phyloP scores from a whole-genome alignment of 2,329 filamentous ascomycete genomes.

The Arthrinium phaeospermum region DNA sequence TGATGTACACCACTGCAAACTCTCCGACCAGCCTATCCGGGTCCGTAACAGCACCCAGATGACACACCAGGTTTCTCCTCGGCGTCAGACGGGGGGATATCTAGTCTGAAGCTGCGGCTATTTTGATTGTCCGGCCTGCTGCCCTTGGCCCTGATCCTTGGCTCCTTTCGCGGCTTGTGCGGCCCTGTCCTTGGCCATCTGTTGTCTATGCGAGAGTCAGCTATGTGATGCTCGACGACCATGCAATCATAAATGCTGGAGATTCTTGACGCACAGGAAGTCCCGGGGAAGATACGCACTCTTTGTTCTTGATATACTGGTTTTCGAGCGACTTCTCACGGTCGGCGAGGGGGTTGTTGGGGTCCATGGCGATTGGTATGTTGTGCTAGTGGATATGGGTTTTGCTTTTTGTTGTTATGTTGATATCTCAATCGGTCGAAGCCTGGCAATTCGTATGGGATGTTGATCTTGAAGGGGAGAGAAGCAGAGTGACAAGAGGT shows the following conservation, averaged over 20 bases:
- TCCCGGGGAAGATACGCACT: constrained; percentile 8
- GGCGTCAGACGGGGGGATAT: background rate
- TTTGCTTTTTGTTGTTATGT: background rate
- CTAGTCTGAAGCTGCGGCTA: background rate
- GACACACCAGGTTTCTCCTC: background rate
- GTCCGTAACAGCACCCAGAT: background rate
- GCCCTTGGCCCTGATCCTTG: constrained; percentile 10
- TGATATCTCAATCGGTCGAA: background rate
- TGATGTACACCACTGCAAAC: background rate
- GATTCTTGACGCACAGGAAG: background rate
- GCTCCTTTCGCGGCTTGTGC: constrained; percentile 1
- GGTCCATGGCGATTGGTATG: constrained; percentile 15
- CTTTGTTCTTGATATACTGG: constrained; percentile 23
- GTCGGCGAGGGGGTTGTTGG: constrained; percentile 23
- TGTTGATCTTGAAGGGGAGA: background rate
- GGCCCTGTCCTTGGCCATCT: constrained; percentile 21
- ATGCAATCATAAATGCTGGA: background rate
- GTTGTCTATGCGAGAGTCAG: constrained; percentile 15
- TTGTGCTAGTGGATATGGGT: no score
- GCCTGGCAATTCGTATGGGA: no score
- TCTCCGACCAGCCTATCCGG: background rate
- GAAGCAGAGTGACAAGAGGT: background rate
- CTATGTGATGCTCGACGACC: background rate
- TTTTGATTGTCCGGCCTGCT: constrained; percentile 9
- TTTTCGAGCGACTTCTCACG: constrained; percentile 23